Base-by-base conservation (phyloP, 1,139 yeast genomes). In the Lodderomyces jiufengensis region DNA sequence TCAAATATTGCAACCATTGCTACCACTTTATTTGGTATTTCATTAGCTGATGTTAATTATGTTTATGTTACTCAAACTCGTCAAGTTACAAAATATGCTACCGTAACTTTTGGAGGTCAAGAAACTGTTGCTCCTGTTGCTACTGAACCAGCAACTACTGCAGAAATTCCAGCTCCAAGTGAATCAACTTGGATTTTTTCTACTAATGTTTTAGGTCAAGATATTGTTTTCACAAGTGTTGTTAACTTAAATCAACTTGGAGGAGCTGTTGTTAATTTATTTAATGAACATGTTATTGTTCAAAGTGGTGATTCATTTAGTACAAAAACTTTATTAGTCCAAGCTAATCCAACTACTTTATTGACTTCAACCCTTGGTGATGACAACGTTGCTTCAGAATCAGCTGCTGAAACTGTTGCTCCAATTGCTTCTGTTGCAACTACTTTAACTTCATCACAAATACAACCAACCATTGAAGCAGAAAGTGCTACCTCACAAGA, bases 21-120 rank as follows among this genome's bases (percentile, higher is more conserved):
- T 31, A 31, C 44, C 36, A 27, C 39, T n/a, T 20, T 32, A 3
- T 24, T 34, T 24, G 30, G 38, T 10, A 45, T 49, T 22, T 50
- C 47, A 16, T 38, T 51, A 10, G 60, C 63, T 25, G 40, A 47
- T 21, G 46, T 53, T 25, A 50, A 49, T 23, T 52, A 42, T 38
- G 59, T 57, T 23, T 52, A 42, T 38, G 59, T 57, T 39, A 60
- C 66, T 32, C 47, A 52, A 23, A 39, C 50, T 41, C 52, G 51
- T 41, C 37, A 45, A 36, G 48, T 52, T 38, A 59, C 63, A 33
- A 44, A 57, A 20, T 50, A 47, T 24, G 34, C 36, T 15, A 41
- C 44, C 9, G 37, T 34, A 6, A 27, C 32, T 13, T 33, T 31
- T 15, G 39, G 31, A 23, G 44, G 32, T 12, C 20, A 27, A 12